These are phyloP conservation scores for Panaeolus papilionaceus DNA, from an alignment of 768 basidiomycete species.

Conservation along the genomic window DNA sequence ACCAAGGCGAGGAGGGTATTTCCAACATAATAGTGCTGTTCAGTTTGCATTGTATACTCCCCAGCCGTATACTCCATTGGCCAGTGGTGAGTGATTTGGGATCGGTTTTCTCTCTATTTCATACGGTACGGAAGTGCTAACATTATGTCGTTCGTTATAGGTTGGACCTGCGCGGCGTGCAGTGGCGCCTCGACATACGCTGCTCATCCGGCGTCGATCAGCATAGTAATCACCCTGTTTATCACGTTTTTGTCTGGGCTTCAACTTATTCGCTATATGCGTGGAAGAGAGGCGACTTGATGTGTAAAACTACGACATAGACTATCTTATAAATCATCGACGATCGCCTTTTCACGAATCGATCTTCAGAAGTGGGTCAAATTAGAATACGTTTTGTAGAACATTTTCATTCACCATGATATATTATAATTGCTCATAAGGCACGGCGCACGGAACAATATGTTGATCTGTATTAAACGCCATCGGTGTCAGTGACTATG, in stretches of 20 bases:
- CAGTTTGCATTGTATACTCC: constrained; percentile 89
- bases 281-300: background rate
- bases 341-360: no score
- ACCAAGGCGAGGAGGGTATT: constrained; percentile 61
- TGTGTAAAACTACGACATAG: no score
- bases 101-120: background rate
- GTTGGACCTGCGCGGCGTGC: constrained; percentile 63
- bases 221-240: constrained; percentile 60
- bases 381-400: no score
- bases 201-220: constrained; percentile 61
- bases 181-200: constrained; percentile 44
- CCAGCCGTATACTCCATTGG: constrained; percentile 68
- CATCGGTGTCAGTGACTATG: no score
- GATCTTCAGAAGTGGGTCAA: no score
- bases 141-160: constrained; percentile 34
- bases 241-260: constrained; percentile 74
- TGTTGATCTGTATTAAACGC: no score
- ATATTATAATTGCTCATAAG: no score
- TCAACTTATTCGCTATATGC: constrained; percentile 49
- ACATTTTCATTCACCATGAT: no score
- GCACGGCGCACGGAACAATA: no score
- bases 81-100: constrained; percentile 33
- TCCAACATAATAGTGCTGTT: constrained; percentile 72
- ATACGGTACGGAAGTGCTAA: background rate
- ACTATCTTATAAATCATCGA: no score